A percentile compares a stretch with the other conserved stretches of the same genome.
phyloP scores from a whole-genome alignment of 225 moss, liverwort and hornwort genomes.

The Marchantia polymorpha region DNA sequence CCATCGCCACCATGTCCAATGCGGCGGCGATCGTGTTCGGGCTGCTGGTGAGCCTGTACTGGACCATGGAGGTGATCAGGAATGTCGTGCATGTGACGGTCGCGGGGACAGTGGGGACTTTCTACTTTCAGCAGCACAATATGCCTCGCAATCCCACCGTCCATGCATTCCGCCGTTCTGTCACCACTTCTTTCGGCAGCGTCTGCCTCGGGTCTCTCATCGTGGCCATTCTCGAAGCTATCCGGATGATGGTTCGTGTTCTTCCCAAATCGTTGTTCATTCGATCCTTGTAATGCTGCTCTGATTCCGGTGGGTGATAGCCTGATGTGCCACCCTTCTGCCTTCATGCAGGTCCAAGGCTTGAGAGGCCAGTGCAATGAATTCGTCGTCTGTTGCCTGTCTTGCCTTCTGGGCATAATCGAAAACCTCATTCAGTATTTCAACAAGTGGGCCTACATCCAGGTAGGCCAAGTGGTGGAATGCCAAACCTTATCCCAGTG shows the following conservation, averaged over 20 bases:
- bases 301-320: background rate
- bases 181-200: constrained; percentile 70
- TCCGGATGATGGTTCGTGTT: constrained; percentile 28
- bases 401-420: constrained; percentile 57
- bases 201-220: constrained; percentile 71
- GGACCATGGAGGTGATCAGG: constrained; percentile 82
- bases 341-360: constrained; percentile 41
- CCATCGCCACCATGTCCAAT: constrained; percentile 51
- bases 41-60: constrained; percentile 49
- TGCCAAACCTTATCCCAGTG: too few relatives aligned
- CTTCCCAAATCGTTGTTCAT: background rate
- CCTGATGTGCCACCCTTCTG: background rate
- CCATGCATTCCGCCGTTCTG: constrained; percentile 55
- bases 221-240: constrained; percentile 42
- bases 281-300: background rate
- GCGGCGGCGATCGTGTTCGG: constrained; percentile 41
- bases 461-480: constrained; percentile 34
- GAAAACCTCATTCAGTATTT: constrained; percentile 56
- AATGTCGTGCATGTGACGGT: constrained; percentile 76
- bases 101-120: constrained; percentile 49
- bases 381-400: constrained; percentile 70
- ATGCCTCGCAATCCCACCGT: constrained; percentile 53
- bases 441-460: constrained; percentile 84
- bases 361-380: constrained; percentile 61
- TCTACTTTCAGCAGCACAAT: constrained; percentile 56